Evolutionary conservation across 306 rosid genomes (phyloP), one percentile per base, ranked within the genome.

Genomic region (Sesbania bispinosa): DNA sequence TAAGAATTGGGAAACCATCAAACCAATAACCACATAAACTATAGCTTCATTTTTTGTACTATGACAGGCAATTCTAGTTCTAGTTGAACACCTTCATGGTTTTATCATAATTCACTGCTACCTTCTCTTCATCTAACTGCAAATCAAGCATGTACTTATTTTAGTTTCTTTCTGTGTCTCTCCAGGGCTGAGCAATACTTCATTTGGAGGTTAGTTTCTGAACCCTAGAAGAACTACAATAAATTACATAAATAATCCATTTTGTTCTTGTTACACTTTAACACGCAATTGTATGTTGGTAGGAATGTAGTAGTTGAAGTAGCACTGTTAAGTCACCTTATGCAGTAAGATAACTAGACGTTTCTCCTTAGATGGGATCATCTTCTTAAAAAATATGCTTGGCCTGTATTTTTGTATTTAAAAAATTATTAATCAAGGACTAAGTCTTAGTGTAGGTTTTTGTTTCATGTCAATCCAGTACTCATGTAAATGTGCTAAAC

Each of bases 161-260:
- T 65, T 43, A 4, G 67, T 71, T 77, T 67, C 62, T 36, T 74
- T 64, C 67, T 81, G 41, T 79, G 43, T 33, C 48, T 79, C 35
- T 74, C 90, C 97, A 95, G 99, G 92, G 74, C 72, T 91, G 76
- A 80, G 93, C 87, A 95, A 95, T 81, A 67, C 79, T 74, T 83
- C 96, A n/a, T 86, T 91, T 80, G 83, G 87, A 89, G 99, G 99
- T 95, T 69, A 71, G 93, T 89, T 74, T 79, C 76, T 58, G 5
- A 21, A 4, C 32, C 62, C 32, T 10, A 21, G 54, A 54, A 67
- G 53, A 39, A 30, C 67, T 32, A 41, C 51, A 6, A 0, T n/a
- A 38, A n/a, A n/a, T n/a, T 54, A 67, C 20, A 47, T 39, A 48
- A 71, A n/a, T 26, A 27, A 16, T 39, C 8, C 42, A 58, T 50